phyloP scores from a whole-genome alignment of 2,329 filamentous ascomycete species.

The Cladosporium sp. region DNA sequence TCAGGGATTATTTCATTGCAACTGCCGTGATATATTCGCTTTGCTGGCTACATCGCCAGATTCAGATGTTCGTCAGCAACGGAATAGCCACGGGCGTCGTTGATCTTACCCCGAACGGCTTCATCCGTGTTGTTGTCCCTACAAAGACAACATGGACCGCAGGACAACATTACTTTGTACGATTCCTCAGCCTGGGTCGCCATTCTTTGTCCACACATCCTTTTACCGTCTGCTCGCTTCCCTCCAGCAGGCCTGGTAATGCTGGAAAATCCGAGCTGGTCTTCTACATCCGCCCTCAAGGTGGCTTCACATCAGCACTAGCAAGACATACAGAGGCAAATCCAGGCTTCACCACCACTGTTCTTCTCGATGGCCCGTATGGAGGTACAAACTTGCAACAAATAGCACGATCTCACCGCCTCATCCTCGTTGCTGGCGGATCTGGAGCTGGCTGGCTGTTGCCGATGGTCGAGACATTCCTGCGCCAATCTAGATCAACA shows the following conservation, averaged over 20 bases:
- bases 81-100: constrained; percentile 45
- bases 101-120: constrained; percentile 35
- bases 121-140: constrained; percentile 42
- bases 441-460: constrained; percentile 53
- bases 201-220: constrained; percentile 48
- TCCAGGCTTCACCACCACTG: constrained; percentile 36
- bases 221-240: constrained; percentile 52
- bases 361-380: constrained; percentile 56
- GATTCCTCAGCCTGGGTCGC: constrained; percentile 44
- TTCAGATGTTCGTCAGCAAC: constrained; percentile 47
- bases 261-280: constrained; percentile 38
- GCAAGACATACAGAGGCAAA: constrained; percentile 35
- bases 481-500: no score
- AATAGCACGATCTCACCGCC: constrained; percentile 37
- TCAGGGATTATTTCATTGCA: constrained; percentile 54
- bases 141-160: constrained; percentile 45
- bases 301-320: constrained; percentile 48
- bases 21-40: constrained; percentile 49
- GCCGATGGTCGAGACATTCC: constrained; percentile 41
- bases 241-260: constrained; percentile 18
- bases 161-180: constrained; percentile 53
- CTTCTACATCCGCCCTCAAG: constrained; percentile 50
- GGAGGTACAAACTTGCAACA: constrained; percentile 44
- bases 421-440: constrained; percentile 51
- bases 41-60: constrained; percentile 42